Evolutionary conservation across 345 rosid genomes (phyloP), one percentile per base, ranked within the genome.

Genomic region (Populus deltoides): DNA sequence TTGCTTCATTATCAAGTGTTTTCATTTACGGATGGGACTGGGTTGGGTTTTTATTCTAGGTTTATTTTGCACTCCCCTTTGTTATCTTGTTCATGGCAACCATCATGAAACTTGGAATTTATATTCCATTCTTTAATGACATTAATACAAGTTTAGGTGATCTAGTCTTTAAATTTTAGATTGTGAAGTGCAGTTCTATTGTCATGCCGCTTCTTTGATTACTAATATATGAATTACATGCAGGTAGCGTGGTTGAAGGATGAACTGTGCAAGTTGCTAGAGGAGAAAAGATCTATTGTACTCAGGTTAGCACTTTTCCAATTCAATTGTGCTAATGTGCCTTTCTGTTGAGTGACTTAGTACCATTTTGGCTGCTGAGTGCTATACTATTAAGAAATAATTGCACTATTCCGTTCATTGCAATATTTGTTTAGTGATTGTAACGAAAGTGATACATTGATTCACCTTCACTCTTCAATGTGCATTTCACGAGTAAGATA

Each of bases 201-300:
- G 65, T 24, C 13, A 15, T 47, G 51, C 51, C 6, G 11, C 11
- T 47, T 47, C 51, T 47, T 47, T 47, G 18, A 47, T 47, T 13
- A 47, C 35, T 74, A 55, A 66, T 70, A 9, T 68, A 24, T 35
- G 63, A 41, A 55, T 36, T 15, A 35, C 74, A 75, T 87, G 83
- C 93, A 97, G 99, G 96, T 94, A 31, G 87, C 87, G 25, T 97
- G 92, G 92, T 81, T 97, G 88, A 97, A 97, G 88, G 93, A 85
- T 78, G 99, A 97, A 85, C 86, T 97, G 83, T 97, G 97, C 90
- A 92, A 86, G 78, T 86, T 97, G 86, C 88, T 97, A 71, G 99
- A 97, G 84, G 98, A 97, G 80, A 97, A 97, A 89, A 87, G 98
- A 91, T 94, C 99, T 77, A 89, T 95, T 78, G 63, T 87, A 68